Percentiles rank a stretch among this genome's conserved stretches.
phyloP scores from a whole-genome alignment of 306 rosid species.

The Vigna angularis region DNA sequence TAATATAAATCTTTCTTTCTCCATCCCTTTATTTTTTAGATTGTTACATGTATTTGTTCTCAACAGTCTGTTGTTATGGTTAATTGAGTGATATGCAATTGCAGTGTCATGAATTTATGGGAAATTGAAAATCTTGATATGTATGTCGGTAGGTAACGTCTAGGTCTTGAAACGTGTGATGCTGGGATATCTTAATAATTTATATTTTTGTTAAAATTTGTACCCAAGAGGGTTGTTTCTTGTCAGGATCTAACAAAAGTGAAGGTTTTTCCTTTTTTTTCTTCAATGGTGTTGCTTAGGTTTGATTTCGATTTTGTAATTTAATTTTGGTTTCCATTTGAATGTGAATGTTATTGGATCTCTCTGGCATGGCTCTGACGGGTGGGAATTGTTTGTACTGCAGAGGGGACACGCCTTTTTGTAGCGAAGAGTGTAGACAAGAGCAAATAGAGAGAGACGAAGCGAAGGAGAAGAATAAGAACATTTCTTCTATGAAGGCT shows the following conservation, averaged over 20 bases:
- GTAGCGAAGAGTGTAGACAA: slow-evolving; percentile 90
- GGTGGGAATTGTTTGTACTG: not conserved
- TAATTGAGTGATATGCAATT: not conserved
- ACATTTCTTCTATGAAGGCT: slow-evolving; percentile 69
- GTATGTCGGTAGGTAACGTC: not conserved
- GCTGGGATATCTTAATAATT: not conserved
- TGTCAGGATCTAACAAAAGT: not conserved
- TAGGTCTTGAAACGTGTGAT: not conserved
- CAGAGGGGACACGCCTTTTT: slow-evolving; percentile 97
- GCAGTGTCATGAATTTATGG: too few species aligned
- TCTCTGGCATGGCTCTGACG: not conserved
- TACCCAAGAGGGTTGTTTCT: too few species aligned
- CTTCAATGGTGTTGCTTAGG: not conserved
- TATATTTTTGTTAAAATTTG: not conserved
- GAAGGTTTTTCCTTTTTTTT: not conserved
- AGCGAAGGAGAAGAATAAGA: slow-evolving; percentile 72
- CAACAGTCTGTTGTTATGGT: too few species aligned
- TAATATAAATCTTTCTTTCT: not conserved
- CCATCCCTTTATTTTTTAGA: not conserved
- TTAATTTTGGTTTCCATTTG: not conserved
- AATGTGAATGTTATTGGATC: not conserved
- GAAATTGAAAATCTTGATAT: not conserved
- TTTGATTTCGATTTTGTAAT: not conserved
- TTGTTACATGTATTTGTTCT: not conserved
- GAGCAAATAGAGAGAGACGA: slow-evolving; percentile 86